Conservation (phyloP, 176 grass and related monocot species). For the Rhynchospora pubera region DNA sequence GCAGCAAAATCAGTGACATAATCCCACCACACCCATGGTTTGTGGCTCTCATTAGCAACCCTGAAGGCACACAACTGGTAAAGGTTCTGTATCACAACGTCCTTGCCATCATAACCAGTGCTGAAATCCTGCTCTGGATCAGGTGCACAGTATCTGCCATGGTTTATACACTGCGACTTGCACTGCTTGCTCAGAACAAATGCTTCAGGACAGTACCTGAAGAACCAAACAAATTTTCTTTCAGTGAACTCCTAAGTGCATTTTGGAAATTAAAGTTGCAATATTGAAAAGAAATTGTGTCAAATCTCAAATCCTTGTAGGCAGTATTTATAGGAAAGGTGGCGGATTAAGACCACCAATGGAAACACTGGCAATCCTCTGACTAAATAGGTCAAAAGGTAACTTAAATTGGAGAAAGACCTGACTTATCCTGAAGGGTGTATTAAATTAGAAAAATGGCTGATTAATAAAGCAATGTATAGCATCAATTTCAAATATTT, state of each 20-base stretch:
- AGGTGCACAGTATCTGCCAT: conserved; percentile 84
- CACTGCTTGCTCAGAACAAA: conserved; percentile 76
- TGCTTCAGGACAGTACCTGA: conserved; percentile 79
- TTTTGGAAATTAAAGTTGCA: neutral
- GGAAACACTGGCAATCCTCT: neutral
- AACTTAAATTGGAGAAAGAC: neutral
- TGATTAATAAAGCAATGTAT: neutral
- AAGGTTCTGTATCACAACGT: conserved; percentile 77
- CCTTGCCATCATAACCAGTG: conserved; percentile 74
- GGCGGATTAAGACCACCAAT: neutral
- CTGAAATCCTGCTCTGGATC: conserved; percentile 92
- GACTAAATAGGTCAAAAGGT: neutral
- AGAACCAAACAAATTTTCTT: conserved; percentile 16
- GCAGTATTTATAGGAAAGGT: neutral
- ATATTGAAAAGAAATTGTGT: neutral
- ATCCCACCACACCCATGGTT: conserved; percentile 97
- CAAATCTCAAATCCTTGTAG: neutral
- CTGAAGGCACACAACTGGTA: conserved; percentile 75
- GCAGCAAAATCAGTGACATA: conserved; percentile 86
- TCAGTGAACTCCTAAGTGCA: neutral
- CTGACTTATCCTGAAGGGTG: neutral
- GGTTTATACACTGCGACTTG: conserved; percentile 85
- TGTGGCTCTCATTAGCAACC: conserved; percentile 64
- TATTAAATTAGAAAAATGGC: neutral
- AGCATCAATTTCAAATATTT: neutral